A percentile compares a stretch with the other conserved stretches of the same genome.
Conservation (phyloP, 2,329 filamentous ascomycete genomes). For the Colletotrichum cordylinicola region DNA sequence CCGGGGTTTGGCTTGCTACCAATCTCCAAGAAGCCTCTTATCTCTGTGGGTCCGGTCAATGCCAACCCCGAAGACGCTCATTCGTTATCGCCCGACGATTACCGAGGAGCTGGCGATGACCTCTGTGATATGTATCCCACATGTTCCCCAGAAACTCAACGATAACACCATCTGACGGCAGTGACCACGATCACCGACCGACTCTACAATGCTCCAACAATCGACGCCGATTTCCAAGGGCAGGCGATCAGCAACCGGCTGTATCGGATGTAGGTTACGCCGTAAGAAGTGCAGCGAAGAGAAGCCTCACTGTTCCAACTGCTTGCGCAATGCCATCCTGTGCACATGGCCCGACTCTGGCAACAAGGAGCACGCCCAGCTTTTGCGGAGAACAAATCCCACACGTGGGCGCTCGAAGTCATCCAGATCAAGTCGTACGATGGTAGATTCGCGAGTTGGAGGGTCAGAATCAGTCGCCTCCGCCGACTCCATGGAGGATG, state of each 20-base stretch:
- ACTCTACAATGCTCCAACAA: background rate
- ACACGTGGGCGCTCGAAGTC: background rate
- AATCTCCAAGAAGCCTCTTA: background rate
- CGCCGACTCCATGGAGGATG: background rate
- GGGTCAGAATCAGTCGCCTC: accelerated
- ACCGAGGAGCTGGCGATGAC: background rate
- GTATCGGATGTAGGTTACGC: background rate
- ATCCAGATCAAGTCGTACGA: background rate
- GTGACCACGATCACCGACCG: background rate
- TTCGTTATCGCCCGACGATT: background rate
- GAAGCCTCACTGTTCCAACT: background rate
- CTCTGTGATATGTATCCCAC: background rate
- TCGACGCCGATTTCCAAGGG: background rate
- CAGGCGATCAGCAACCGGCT: background rate
- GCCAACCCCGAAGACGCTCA: background rate
- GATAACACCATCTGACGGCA: background rate
- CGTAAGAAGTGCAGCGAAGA: background rate
- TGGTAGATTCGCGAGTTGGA: background rate
- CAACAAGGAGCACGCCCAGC: background rate
- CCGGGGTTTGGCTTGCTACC: background rate
- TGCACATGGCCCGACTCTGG: background rate
- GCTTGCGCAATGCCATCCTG: background rate
- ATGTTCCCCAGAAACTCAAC: background rate
- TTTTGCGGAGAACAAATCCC: background rate
- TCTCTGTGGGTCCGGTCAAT: background rate